phyloP scores from a whole-genome alignment of 495 filamentous ascomycete genomes.

The Penicillium desertorum region DNA sequence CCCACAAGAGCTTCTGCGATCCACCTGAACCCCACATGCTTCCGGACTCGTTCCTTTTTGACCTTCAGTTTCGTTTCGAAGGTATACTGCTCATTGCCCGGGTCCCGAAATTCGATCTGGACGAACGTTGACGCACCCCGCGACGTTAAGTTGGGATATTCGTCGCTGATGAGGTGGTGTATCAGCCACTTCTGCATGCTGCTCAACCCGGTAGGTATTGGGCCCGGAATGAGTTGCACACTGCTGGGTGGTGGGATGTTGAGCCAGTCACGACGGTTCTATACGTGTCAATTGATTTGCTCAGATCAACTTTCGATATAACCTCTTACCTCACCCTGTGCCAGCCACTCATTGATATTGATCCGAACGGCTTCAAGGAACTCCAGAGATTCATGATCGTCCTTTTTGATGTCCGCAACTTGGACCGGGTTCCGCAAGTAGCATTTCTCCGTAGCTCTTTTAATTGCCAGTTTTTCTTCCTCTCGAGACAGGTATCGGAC shows the following conservation, averaged over 20 bases:
- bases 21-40: conserved; percentile 64
- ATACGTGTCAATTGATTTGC: neutral
- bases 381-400: conserved; percentile 54
- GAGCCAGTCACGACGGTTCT: conserved; percentile 28
- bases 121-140: conserved; percentile 49
- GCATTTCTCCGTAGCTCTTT: conserved; percentile 26
- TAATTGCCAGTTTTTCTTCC: conserved; percentile 53
- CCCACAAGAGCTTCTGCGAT: conserved; percentile 67
- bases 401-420: conserved; percentile 52
- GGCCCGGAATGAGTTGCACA: neutral
- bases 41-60: conserved; percentile 44
- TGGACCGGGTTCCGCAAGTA: conserved; percentile 29
- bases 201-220: conserved; percentile 32
- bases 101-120: conserved; percentile 51
- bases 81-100: conserved; percentile 45
- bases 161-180: conserved; percentile 63
- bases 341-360: conserved; percentile 53
- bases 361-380: conserved; percentile 53
- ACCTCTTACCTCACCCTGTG: conserved; percentile 25
- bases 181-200: conserved; percentile 63
- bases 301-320: neutral
- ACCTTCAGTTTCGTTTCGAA: conserved; percentile 37
- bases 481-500: conserved; percentile 67
- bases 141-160: conserved; percentile 58
- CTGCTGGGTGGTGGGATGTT: conserved; percentile 35